Conservation (phyloP, 805 yeast genomes). For the Grigorovia yakushimaensis region DNA sequence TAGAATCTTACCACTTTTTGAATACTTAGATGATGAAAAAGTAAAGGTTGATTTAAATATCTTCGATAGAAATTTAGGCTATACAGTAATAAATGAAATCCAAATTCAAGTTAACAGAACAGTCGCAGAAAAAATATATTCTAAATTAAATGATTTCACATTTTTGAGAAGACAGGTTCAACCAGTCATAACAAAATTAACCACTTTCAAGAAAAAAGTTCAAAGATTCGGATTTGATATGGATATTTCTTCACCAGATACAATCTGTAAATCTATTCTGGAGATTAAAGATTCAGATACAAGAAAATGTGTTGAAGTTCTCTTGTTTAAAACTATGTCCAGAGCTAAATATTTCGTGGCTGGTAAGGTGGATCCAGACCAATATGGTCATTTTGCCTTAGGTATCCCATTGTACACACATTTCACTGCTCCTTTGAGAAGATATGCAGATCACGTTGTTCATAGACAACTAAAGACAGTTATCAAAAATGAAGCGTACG, state of each 20-base stretch:
- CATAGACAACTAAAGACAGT: constrained; percentile 81
- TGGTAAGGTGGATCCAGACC: constrained; percentile 74
- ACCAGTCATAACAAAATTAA: constrained; percentile 75
- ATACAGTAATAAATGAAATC: constrained; percentile 60
- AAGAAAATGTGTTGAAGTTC: constrained; percentile 67
- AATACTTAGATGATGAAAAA: constrained; percentile 78
- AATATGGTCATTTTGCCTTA: constrained; percentile 67
- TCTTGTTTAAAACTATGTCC: constrained; percentile 70
- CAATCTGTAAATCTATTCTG: constrained; percentile 63
- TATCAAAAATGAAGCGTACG: constrained; percentile 36
- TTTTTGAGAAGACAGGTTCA: constrained; percentile 79
- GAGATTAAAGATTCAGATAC: constrained; percentile 49
- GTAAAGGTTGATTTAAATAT: constrained; percentile 64
- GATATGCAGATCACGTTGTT: constrained; percentile 87
- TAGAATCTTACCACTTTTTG: constrained; percentile 53
- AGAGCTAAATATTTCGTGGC: constrained; percentile 85
- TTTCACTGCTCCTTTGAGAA: constrained; percentile 82
- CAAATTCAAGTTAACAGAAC: constrained; percentile 73
- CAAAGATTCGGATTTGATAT: constrained; percentile 54
- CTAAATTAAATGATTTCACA: constrained; percentile 70
- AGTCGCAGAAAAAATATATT: constrained; percentile 70
- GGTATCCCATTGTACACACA: constrained; percentile 85
- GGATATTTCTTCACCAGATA: constrained; percentile 64
- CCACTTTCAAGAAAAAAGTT: constrained; percentile 65
- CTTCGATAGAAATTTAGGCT: constrained; percentile 49